Evolutionary conservation across 2,329 filamentous ascomycete species (phyloP).

Genomic region (Fusarium praegraminearum): DNA sequence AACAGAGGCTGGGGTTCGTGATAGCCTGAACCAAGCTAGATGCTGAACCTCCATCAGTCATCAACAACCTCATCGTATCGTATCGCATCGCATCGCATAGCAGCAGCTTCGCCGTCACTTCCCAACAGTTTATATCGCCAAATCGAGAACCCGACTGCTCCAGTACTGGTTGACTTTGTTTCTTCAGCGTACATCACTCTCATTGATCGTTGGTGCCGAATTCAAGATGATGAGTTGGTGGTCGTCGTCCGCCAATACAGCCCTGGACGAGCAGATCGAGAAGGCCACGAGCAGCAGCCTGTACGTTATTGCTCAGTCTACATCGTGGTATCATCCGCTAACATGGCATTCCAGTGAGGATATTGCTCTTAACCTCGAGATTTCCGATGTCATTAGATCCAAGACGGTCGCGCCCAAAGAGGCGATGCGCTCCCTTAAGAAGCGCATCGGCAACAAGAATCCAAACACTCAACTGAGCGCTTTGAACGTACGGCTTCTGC

Average conservation of each 20-base stretch:
- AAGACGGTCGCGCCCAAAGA: slow-evolving; percentile 98
- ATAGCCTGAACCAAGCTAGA: slow-evolving; percentile 37
- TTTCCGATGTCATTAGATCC: slow-evolving; percentile 96
- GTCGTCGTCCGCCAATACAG: slow-evolving; percentile 90
- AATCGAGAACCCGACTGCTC: not conserved
- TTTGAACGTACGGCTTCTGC: slow-evolving; percentile 74
- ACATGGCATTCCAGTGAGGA: slow-evolving; percentile 75
- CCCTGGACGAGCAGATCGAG: slow-evolving; percentile 97
- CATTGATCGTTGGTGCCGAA: slow-evolving; percentile 23
- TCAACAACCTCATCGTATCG: slow-evolving; percentile 24
- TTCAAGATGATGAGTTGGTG: slow-evolving; percentile 86
- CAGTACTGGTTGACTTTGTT: not conserved
- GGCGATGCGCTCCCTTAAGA: slow-evolving; percentile 96
- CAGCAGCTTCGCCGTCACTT: slow-evolving; percentile 26
- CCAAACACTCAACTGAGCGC: slow-evolving; percentile 96
- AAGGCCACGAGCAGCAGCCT: slow-evolving; percentile 94
- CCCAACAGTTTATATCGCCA: slow-evolving; percentile 10
- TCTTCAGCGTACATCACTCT: not conserved
- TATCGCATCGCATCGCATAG: not conserved
- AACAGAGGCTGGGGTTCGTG: slow-evolving; percentile 44
- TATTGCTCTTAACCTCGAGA: slow-evolving; percentile 96
- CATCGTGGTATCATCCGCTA: slow-evolving; percentile 32
- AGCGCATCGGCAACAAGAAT: slow-evolving; percentile 95
- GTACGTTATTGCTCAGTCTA: slow-evolving; percentile 60
- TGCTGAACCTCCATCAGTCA: slow-evolving; percentile 40